These are phyloP conservation scores for Herpotrichia juniperi DNA, from an alignment of 2,329 filamentous ascomycete species.

Conservation along the genomic window DNA sequence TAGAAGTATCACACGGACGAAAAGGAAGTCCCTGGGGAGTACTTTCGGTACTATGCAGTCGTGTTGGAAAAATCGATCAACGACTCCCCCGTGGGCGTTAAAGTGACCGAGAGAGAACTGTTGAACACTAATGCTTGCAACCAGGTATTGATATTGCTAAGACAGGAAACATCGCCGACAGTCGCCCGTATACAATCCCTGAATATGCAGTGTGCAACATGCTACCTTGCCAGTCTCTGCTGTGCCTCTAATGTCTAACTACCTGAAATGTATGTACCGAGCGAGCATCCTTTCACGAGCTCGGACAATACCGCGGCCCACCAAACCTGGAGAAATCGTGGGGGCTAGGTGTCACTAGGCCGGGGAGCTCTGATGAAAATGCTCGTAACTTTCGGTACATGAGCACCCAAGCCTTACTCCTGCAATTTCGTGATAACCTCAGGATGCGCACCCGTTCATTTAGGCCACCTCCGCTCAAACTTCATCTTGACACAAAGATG, in stretches of 20 bases:
- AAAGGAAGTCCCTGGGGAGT: too few species aligned
- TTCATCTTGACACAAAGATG: constrained; percentile 39
- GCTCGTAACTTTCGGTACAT: constrained; percentile 13
- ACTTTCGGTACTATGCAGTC: too few species aligned
- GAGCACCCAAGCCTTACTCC: constrained; percentile 16
- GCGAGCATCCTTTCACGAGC: constrained; percentile 9
- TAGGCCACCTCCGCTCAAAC: constrained; percentile 40
- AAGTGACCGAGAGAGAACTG: too few species aligned
- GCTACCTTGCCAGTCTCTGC: constrained; percentile 6
- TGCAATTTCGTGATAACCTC: constrained; percentile 35
- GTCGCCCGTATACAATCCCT: background rate
- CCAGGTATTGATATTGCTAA: too few species aligned
- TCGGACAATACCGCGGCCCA: constrained; percentile 7
- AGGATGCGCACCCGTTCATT: constrained; percentile 41
- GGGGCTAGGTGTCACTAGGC: constrained; percentile 12
- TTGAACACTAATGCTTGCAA: too few species aligned
- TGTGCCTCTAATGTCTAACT: constrained; percentile 6
- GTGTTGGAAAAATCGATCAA: too few species aligned
- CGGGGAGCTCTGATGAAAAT: constrained; percentile 20
- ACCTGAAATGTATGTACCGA: constrained; percentile 11
- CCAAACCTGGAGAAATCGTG: background rate
- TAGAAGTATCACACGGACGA: too few species aligned
- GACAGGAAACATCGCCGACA: background rate
- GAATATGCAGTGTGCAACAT: constrained; percentile 17
- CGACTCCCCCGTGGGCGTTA: too few species aligned